Evolutionary conservation across 2,329 filamentous ascomycete genomes (phyloP).

Genomic region (Sarocladium strictum): DNA sequence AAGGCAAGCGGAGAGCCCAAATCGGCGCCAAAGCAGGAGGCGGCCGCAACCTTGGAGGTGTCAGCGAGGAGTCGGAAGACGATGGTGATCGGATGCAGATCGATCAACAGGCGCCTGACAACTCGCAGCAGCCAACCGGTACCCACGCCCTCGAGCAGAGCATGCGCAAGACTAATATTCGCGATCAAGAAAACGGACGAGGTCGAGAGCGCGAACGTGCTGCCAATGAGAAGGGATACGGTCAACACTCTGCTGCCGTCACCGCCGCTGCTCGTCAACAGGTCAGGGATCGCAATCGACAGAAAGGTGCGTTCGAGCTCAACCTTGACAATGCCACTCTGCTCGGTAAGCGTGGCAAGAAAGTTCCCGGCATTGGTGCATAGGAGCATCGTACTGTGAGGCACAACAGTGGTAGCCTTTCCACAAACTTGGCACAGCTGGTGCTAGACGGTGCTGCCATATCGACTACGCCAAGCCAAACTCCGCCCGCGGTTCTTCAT

Average conservation of each 20-base stretch:
- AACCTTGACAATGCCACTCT: constrained; percentile 87
- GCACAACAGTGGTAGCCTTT: not conserved
- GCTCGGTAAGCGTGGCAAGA: constrained; percentile 63
- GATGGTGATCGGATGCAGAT: constrained; percentile 58
- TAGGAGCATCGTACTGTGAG: constrained; percentile 19
- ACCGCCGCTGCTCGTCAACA: constrained; percentile 79
- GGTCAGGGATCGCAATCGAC: constrained; percentile 59
- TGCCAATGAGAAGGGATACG: constrained; percentile 62
- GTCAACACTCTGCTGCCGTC: constrained; percentile 79
- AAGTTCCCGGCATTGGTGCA: constrained; percentile 40
- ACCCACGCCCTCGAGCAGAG: constrained; percentile 77
- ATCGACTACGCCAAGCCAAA: constrained; percentile 1
- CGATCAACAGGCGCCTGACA: constrained; percentile 47
- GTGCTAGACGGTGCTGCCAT: not conserved
- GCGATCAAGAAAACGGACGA: constrained; percentile 35
- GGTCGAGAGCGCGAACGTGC: constrained; percentile 25
- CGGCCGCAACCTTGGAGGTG: constrained; percentile 49
- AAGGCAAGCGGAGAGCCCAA: constrained; percentile 85
- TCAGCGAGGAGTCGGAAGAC: constrained; percentile 63
- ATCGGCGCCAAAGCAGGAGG: constrained; percentile 64
- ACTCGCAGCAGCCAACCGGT: constrained; percentile 47
- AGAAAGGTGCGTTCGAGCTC: constrained; percentile 84
- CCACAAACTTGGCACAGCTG: not conserved
- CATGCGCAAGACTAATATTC: constrained; percentile 76
- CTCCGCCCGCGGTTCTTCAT: not conserved